Evolutionary conservation across 1,284 basidiomycete genomes (phyloP), one percentile per base, ranked within the genome.

Genomic region (Ustilago hordei): DNA sequence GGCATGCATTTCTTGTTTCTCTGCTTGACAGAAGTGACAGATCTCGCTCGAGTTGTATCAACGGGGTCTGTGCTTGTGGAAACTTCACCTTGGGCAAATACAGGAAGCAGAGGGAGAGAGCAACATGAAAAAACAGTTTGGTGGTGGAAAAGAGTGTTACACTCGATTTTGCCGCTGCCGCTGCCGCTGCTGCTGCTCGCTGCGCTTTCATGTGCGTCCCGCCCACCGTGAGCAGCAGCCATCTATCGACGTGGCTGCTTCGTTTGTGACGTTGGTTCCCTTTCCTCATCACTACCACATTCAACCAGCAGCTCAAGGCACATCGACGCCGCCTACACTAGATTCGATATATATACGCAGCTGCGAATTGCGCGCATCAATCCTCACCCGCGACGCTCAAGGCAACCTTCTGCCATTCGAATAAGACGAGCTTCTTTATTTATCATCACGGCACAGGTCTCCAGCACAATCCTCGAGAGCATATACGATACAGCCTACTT

Each of bases 141-240:
- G 23, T 28, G 23, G 3, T 28, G 23, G 23, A 28, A 28, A 28
- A 28, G 23, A 28, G 23, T 45, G 43, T 45, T 19, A 19, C 43
- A 8, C 41, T 28, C 3, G 23, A 28, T 28, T 32, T 50, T 50
- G 48, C 48, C 15, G 48, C 48, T 17, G 48, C 38, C 2, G 38
- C 38, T 3, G 0, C 38, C 4, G 38, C 11, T 11, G 38, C 38
- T 39, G 38, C 15, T 9, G 11, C 38, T 2, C 5, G 38, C 54
- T 28, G 19, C 13, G 35, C 39, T 57, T 45, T 57, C 55, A 57
- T 57, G 19, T 57, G 39, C 55, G 39, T 41, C 55, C 55, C 55
- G 39, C 55, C 55, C 55, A 57, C 55, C 19, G 23, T 35, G 19
- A 38, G 38, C 38, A 15, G 23, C 4, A 23, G 11, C 23, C 45